Percentiles rank a stretch among this genome's conserved stretches.
Evolutionary conservation across 106 monocot genomes (phyloP).

Genomic region (Triglochin maritima): DNA sequence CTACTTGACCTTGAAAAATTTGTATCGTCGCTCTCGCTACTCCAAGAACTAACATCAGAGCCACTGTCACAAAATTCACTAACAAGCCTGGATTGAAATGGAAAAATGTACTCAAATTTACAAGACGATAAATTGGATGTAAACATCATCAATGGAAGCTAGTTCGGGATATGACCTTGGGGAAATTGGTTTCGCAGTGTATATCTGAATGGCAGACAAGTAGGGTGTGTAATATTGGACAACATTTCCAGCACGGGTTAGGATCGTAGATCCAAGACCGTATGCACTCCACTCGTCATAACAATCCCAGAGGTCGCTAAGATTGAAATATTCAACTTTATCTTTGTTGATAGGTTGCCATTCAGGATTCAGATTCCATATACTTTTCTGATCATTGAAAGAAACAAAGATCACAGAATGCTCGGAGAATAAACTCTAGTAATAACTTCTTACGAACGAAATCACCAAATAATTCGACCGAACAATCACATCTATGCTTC

Average conservation of each 20-base stretch:
- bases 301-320: constrained; percentile 73
- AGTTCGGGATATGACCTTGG: too few relatives aligned
- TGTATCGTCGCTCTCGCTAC: constrained; percentile 40
- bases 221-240: constrained; percentile 62
- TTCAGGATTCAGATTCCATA: constrained; percentile 1
- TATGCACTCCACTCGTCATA: constrained; percentile 82
- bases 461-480: too few relatives aligned
- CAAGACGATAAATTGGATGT: too few relatives aligned
- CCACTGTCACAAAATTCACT: constrained; percentile 30
- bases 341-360: constrained; percentile 9
- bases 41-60: constrained; percentile 41
- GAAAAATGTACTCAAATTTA: neutral
- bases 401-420: neutral
- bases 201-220: constrained; percentile 81
- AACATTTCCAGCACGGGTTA: constrained; percentile 20
- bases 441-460: too few relatives aligned
- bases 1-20: constrained; percentile 37
- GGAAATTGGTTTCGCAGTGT: constrained; percentile 36
- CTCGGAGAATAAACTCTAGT: too few relatives aligned
- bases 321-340: constrained; percentile 32
- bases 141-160: too few relatives aligned
- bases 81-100: constrained; percentile 2
- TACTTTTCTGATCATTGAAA: neutral
- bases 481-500: too few relatives aligned
- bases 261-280: constrained; percentile 42